These are phyloP conservation scores for Corynespora cassiicola DNA, from an alignment of 2,329 filamentous ascomycete genomes.

Conservation along the genomic window DNA sequence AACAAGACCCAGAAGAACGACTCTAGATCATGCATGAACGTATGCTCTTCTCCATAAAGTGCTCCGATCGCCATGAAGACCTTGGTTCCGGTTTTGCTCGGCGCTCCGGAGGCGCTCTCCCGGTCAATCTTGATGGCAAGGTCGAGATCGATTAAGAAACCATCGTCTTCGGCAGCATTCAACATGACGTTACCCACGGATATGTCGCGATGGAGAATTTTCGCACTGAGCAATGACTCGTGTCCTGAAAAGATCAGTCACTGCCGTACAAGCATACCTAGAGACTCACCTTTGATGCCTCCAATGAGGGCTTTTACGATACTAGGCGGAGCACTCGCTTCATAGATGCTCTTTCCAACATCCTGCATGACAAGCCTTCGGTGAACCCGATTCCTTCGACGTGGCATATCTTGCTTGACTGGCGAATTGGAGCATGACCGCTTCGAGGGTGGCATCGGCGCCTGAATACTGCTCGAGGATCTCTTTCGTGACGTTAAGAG, in stretches of 20 bases:
- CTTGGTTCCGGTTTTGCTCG: constrained; percentile 9
- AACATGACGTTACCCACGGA: constrained; percentile 30
- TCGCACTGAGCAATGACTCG: constrained; percentile 18
- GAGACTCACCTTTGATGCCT: constrained; percentile 16
- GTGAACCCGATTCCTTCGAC: constrained; percentile 45
- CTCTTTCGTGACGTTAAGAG: constrained; percentile 12
- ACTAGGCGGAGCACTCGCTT: constrained; percentile 43
- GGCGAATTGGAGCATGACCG: constrained; percentile 14
- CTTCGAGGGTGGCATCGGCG: constrained; percentile 16
- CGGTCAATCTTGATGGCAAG: constrained; percentile 14
- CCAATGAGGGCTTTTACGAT: constrained; percentile 17
- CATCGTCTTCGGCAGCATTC: constrained; percentile 20
- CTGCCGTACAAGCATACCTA: constrained; percentile 3
- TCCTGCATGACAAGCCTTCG: constrained; percentile 49
- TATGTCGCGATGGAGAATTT: constrained; percentile 30
- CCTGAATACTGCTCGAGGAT: constrained; percentile 13
- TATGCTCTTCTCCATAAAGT: constrained; percentile 7
- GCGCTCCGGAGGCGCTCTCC: constrained; percentile 14
- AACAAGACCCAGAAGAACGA: constrained; percentile 12
- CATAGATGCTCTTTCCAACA: constrained; percentile 50
- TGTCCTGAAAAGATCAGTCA: constrained; percentile 18
- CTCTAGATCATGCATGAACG: constrained; percentile 8
- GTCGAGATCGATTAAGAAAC: constrained; percentile 29
- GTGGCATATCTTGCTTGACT: constrained; percentile 9
- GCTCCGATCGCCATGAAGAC: constrained; percentile 9